Percentiles rank a stretch among this genome's conserved stretches.
Evolutionary conservation across 768 basidiomycete species (phyloP).

Genomic region (Trametopsis cervina): DNA sequence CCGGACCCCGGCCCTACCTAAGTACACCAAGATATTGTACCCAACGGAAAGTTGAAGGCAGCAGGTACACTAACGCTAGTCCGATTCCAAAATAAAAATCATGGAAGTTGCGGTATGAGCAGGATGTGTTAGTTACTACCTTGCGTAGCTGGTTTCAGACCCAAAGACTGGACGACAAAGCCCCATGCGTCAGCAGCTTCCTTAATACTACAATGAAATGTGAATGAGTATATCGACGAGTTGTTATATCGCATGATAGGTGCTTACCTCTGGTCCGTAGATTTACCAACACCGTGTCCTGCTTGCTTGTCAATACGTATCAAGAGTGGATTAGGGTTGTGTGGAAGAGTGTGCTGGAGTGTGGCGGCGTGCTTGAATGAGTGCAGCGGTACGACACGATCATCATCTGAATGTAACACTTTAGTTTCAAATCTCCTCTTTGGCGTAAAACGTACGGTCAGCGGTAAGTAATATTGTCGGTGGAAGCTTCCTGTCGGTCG

Average conservation of each 20-base stretch:
- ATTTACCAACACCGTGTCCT: conserved; percentile 77
- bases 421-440: too few relatives aligned
- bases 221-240: not conserved
- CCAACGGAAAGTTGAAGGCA: too few relatives aligned
- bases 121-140: too few relatives aligned
- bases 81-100: too few relatives aligned
- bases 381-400: conserved; percentile 82
- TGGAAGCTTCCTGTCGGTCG: conserved; percentile 51
- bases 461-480: conserved; percentile 72
- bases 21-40: too few relatives aligned
- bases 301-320: conserved; percentile 75
- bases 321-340: conserved; percentile 68
- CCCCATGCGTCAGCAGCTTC: conserved; percentile 75
- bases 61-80: too few relatives aligned
- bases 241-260: not conserved
- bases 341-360: conserved; percentile 56
- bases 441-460: conserved; percentile 62
- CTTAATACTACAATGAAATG: conserved; percentile 59
- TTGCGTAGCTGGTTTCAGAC: conserved; percentile 19
- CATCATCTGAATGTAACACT: too few relatives aligned
- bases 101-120: too few relatives aligned
- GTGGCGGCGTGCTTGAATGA: conserved; percentile 80
- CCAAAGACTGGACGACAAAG: conserved; percentile 64
- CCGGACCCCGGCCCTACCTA: too few relatives aligned
- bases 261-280: conserved; percentile 56